Conservation (phyloP, 148 eudicot species). For the Nyssa sinensis region DNA sequence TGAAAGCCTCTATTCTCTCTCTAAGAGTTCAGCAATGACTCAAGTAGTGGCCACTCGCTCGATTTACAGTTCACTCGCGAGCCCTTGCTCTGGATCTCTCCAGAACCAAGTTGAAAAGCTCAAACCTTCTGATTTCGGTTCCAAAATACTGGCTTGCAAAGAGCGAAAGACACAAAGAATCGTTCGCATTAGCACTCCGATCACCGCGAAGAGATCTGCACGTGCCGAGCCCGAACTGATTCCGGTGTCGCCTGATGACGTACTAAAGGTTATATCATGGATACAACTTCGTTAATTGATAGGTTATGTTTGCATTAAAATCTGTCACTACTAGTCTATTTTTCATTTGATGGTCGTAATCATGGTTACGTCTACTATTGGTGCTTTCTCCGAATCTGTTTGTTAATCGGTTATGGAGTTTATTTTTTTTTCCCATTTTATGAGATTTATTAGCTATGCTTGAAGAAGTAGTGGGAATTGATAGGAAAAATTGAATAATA, state of each 20-base stretch:
- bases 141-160: slow-evolving; percentile 10
- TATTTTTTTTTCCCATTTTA: not conserved
- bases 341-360: not conserved
- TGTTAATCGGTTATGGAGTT: not conserved
- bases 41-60: slow-evolving; percentile 45
- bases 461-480: not conserved
- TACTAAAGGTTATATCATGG: slow-evolving; percentile 32
- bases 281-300: not conserved
- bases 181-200: slow-evolving; percentile 18
- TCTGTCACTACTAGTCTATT: not conserved
- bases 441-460: not conserved
- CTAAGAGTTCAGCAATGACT: slow-evolving; percentile 23
- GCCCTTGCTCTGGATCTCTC: slow-evolving; percentile 27
- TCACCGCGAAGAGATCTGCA: slow-evolving; percentile 35
- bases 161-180: slow-evolving; percentile 10
- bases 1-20: slow-evolving; percentile 6
- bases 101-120: slow-evolving; percentile 26
- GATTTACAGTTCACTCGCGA: slow-evolving; percentile 29
- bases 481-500: not conserved
- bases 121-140: slow-evolving; percentile 30
- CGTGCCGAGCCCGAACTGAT: slow-evolving; percentile 41
- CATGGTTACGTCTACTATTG: not conserved
- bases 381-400: not conserved
- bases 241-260: slow-evolving; percentile 69
- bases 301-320: not conserved